Evolutionary conservation across 768 basidiomycete species (phyloP).

Genomic region (Crepidotus variabilis): DNA sequence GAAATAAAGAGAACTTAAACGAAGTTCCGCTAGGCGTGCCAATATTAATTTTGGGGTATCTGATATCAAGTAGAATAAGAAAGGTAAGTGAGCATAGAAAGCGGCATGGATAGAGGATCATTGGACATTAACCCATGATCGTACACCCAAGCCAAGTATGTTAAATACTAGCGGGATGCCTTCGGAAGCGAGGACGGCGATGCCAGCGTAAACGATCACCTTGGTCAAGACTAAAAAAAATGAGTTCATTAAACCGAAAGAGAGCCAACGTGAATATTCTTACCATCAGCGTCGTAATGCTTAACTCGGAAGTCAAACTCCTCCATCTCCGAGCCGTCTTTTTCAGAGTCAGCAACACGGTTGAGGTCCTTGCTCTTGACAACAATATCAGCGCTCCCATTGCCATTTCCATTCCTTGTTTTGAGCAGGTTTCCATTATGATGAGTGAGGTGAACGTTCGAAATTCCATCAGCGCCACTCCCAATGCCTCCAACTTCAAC

Average conservation of each 20-base stretch:
- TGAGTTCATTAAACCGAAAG: not conserved
- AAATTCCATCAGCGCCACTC: slow-evolving; percentile 26
- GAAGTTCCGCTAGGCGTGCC: too few species aligned
- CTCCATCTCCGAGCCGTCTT: slow-evolving; percentile 31
- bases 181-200: slow-evolving; percentile 65
- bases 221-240: slow-evolving; percentile 70
- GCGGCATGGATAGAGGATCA: too few species aligned
- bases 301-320: slow-evolving; percentile 36
- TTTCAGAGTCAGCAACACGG: slow-evolving; percentile 20
- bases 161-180: slow-evolving; percentile 67
- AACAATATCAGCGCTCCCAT: slow-evolving; percentile 9
- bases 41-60: too few species aligned
- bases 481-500: slow-evolving; percentile 44
- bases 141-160: slow-evolving; percentile 63
- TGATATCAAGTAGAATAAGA: too few species aligned
- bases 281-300: slow-evolving; percentile 87
- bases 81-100: too few species aligned
- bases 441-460: slow-evolving; percentile 20
- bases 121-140: slow-evolving; percentile 18
- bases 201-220: slow-evolving; percentile 86
- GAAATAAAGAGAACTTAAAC: too few species aligned
- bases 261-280: slow-evolving; percentile 18
- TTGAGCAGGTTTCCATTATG: slow-evolving; percentile 55
- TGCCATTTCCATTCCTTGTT: slow-evolving; percentile 38
- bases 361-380: slow-evolving; percentile 21